phyloP scores from a whole-genome alignment of 2,329 filamentous ascomycete genomes.

The Pseudopyrenochaeta lycopersici region DNA sequence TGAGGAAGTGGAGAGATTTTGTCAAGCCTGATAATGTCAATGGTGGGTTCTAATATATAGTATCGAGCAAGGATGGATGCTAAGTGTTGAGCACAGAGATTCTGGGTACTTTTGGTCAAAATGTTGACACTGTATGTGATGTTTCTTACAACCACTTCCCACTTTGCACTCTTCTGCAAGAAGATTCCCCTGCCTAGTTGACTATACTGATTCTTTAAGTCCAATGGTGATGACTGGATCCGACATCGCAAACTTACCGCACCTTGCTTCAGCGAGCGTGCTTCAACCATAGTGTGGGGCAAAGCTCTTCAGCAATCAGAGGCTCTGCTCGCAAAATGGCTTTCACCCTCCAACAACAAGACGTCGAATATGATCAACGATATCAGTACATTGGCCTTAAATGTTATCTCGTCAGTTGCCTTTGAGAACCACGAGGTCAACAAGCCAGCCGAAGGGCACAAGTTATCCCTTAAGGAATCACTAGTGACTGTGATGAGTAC shows the following conservation, averaged over 20 bases:
- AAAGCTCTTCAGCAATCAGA: constrained; percentile 68
- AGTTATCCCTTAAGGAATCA: constrained; percentile 26
- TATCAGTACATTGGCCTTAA: constrained; percentile 46
- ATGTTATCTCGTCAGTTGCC: constrained; percentile 50
- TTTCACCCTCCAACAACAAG: constrained; percentile 28
- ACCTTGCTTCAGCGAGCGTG: constrained; percentile 56
- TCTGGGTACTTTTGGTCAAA: constrained; percentile 27
- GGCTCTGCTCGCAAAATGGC: constrained; percentile 27
- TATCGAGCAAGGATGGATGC: background rate
- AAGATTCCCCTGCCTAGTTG: background rate
- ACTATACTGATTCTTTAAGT: constrained; percentile 1
- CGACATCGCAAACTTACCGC: constrained; percentile 55
- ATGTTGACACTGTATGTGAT: constrained; percentile 34
- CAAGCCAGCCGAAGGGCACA: constrained; percentile 22
- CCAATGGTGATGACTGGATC: constrained; percentile 38
- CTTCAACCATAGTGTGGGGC: constrained; percentile 58
- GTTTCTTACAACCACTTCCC: background rate
- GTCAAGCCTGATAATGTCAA: constrained; percentile 31
- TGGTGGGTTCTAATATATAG: constrained; percentile 9
- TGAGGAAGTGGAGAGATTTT: constrained; percentile 29
- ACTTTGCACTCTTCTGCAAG: background rate
- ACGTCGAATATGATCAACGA: constrained; percentile 40
- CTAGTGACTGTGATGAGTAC: constrained; percentile 38
- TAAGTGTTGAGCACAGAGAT: constrained; percentile 9
- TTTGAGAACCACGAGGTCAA: constrained; percentile 38